Conservation (phyloP, 306 rosid genomes). For the Pachyrhizus erosus region DNA sequence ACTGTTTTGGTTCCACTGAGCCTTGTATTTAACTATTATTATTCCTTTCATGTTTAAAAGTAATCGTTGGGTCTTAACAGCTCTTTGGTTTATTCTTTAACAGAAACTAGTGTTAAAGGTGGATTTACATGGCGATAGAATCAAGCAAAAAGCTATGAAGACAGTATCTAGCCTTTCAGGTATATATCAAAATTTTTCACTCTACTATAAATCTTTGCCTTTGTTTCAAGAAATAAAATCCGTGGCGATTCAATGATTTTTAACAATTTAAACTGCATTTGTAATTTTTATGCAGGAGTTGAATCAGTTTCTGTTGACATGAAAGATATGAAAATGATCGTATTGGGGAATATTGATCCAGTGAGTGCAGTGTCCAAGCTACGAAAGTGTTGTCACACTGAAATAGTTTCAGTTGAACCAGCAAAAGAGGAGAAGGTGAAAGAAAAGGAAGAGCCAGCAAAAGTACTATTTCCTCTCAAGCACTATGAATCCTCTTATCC, state of each 20-base stretch:
- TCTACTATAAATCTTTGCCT: not conserved
- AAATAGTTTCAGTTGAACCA: constrained; percentile 66
- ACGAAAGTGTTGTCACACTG: constrained; percentile 54
- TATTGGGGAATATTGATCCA: constrained; percentile 66
- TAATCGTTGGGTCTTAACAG: not conserved
- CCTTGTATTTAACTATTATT: too few species aligned
- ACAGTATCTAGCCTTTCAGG: constrained; percentile 58
- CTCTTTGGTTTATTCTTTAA: not conserved
- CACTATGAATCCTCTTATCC: not conserved
- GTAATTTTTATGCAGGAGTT: constrained; percentile 51
- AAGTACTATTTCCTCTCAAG: not conserved
- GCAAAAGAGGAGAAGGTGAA: constrained; percentile 49
- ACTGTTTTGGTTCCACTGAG: too few species aligned
- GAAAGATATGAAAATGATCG: constrained; percentile 60
- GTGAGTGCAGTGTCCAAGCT: constrained; percentile 55
- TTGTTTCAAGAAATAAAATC: not conserved
- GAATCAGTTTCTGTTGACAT: constrained; percentile 61
- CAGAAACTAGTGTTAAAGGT: constrained; percentile 66
- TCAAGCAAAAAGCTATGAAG: constrained; percentile 62
- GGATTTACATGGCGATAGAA: constrained; percentile 43
- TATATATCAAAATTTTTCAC: constrained; percentile 37
- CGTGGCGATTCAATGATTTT: not conserved
- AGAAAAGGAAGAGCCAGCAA: not conserved
- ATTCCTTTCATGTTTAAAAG: not conserved
- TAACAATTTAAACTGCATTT: not conserved